A percentile compares a stretch with the other conserved stretches of the same genome.
Evolutionary conservation across 2,329 filamentous ascomycete species (phyloP).

Genomic region (Dactylonectria estremocensis): DNA sequence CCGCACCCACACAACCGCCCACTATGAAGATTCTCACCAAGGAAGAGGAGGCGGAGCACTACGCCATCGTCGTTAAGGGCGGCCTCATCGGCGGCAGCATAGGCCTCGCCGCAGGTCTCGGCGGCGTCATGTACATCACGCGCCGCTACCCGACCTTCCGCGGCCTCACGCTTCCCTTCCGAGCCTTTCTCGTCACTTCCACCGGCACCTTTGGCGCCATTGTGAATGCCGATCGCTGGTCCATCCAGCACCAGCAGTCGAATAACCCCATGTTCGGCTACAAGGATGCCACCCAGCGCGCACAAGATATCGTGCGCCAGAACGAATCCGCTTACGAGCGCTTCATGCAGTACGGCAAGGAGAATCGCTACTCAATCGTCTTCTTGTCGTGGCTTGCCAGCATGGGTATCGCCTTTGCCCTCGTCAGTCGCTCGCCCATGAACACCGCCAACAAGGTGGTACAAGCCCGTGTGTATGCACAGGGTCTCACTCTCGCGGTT

Average conservation of each 20-base stretch:
- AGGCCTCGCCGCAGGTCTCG: conserved; percentile 77
- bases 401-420: conserved; percentile 80
- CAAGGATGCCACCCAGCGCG: conserved; percentile 73
- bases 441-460: conserved; percentile 88
- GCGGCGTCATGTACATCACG: conserved; percentile 77
- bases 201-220: conserved; percentile 89
- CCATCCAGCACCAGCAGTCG: conserved; percentile 75
- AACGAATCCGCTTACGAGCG: conserved; percentile 72
- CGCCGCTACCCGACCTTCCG: conserved; percentile 84
- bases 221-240: conserved; percentile 84
- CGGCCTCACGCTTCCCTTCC: conserved; percentile 88
- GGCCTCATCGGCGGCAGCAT: conserved; percentile 80
- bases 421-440: conserved; percentile 85
- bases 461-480: conserved; percentile 94
- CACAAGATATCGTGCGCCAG: conserved; percentile 68
- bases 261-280: conserved; percentile 79
- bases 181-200: conserved; percentile 89
- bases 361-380: conserved; percentile 91
- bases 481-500: conserved; percentile 88
- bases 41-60: conserved; percentile 92
- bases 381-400: conserved; percentile 85
- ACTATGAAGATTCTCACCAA: conserved; percentile 96
- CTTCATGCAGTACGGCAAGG: conserved; percentile 79
- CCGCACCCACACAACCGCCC: conserved; percentile 41
- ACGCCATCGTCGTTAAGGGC: conserved; percentile 84